Evolutionary conservation across 2,329 filamentous ascomycete species (phyloP), one percentile per base, ranked within the genome.

Genomic region (Calonectria hawksworthii): DNA sequence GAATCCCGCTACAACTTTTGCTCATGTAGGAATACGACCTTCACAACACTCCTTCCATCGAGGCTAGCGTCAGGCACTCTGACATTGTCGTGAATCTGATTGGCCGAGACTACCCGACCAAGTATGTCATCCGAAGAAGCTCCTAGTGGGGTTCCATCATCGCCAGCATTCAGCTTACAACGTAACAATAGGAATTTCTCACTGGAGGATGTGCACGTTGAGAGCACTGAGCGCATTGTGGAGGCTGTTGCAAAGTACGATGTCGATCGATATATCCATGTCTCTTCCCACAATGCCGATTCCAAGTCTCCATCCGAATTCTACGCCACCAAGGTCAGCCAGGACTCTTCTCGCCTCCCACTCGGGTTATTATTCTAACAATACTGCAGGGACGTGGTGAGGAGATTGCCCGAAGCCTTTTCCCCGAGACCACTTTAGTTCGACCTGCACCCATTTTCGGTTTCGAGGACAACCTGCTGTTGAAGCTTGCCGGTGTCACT

Each of bases 221-320:
- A 98, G 85, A 96, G 96, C 76, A 94, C 94, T 23, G 94, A 98
- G 88, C 94, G 97, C 80, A 99, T 99, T 82, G 95, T 92, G 66
- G 95, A 98, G 84, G 96, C 97, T 68, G 95, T 96, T 68, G 97
- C 96, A 82, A 99, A 99, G 87, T 99, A 99, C 87, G 96, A 99
- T 82, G 93, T 98, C 79, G 97, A 99, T 87, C 93, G 97, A 78
- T 99, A 95, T 86, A 96, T 99, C 78, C 97, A 99, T 82, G 93
- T 99, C 80, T 99, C 97, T 13, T 98, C 96, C 38, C 96, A 98
- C 90, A 99, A 96, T 83, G 96, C 95, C 73, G 89, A 94, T 85
- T 90, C 92, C 54, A 90, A 94, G 79, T 99, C 96, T 23, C 86
- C 93, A 3, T 96, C 95, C 14, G 95, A 97, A 83, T 99, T 96